Percentiles rank a stretch among this genome's conserved stretches.
Evolutionary conservation across 23 red algal species (phyloP).

Genomic region (Gracilaria domingensis): DNA sequence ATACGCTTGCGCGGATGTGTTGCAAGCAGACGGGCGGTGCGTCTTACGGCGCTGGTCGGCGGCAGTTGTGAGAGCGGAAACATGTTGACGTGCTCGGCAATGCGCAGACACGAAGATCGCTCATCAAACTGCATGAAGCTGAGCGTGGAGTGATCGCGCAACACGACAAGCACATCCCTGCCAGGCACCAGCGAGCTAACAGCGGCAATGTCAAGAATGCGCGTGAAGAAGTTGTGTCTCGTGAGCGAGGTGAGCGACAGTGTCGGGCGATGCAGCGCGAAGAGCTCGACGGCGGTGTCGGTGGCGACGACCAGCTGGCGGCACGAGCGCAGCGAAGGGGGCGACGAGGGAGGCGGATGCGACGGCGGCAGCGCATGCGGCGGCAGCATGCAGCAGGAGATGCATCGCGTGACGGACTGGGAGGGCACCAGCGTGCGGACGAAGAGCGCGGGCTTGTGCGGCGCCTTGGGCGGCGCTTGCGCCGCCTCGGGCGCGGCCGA

Average conservation of each 20-base stretch:
- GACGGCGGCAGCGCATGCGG: constrained; percentile 26
- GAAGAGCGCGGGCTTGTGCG: constrained; percentile 45
- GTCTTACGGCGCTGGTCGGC: constrained; percentile 2
- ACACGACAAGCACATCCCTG: constrained; percentile 60
- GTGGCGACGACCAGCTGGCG: constrained; percentile 59
- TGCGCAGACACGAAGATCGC: constrained; percentile 31
- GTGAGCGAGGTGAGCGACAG: constrained; percentile 41
- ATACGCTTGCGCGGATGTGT: constrained; percentile 59
- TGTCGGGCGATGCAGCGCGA: constrained; percentile 16
- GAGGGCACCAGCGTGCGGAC: constrained; percentile 38
- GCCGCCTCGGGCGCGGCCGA: constrained; percentile 9
- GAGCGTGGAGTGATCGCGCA: constrained; percentile 22
- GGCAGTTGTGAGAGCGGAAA: neutral
- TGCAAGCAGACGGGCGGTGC: constrained; percentile 34
- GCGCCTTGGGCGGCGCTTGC: constrained; percentile 8
- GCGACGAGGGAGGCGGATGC: constrained; percentile 13
- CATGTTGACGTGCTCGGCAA: constrained; percentile 26
- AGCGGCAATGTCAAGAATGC: constrained; percentile 40
- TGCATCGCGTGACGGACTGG: constrained; percentile 12
- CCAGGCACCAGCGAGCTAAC: constrained; percentile 49
- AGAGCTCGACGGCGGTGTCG: constrained; percentile 33
- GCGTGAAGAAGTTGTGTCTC: constrained; percentile 26
- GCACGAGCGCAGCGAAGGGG: constrained; percentile 33
- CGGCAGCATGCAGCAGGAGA: constrained; percentile 48
- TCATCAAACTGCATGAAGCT: constrained; percentile 59